Base-by-base conservation (phyloP, 2,329 filamentous ascomycete species). In the Pleoardoris graminearum region DNA sequence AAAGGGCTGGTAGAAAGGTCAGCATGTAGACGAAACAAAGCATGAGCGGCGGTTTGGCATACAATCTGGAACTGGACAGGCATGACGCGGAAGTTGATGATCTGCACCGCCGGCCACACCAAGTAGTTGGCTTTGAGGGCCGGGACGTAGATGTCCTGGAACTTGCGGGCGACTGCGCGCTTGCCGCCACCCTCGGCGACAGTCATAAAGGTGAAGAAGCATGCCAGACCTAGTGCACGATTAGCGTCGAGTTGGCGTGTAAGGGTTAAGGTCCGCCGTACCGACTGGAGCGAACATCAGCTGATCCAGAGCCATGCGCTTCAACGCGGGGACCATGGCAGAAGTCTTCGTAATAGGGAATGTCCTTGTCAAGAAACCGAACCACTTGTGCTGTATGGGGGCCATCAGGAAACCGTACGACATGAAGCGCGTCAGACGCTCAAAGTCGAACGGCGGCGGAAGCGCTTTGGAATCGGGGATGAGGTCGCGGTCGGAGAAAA, bases 201-300 rank as follows among this genome's bases (percentile, higher is more conserved):
- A 0, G 94, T 97, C 93, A 99, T 97, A 75, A 88, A 93, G 0
- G 90, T 91, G 74, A 97, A 99, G 80, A 99, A 99, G 61, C 84
- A 82, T 12, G 83, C 89, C 51, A 99, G 83, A 77, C 90, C 83
- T 85, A 23, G 16, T 27, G 27, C 6, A 17, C 8, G 16, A 11
- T 42, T 11, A 39, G 36, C 19, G 25, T 19, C 16, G 21, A 51
- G 35, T 54, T 47, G 5, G 33, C 17, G 3, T 6, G 8, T 14
- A 25, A 2, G 8, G 5, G 12, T 8, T 21, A 23, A 22, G 5
- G 14, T 11, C 19, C 7, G n/a, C 69, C 79, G 61, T 79, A 86
- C 88, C 91, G 60, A 94, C 83, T 1, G 94, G 94, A 35, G 94
- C 91, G 75, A 97, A 97, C 46, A 96, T 81, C 25, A 97, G 80